Base-by-base conservation (phyloP, 164 flowering plant species). In the Platanus orientalis region DNA sequence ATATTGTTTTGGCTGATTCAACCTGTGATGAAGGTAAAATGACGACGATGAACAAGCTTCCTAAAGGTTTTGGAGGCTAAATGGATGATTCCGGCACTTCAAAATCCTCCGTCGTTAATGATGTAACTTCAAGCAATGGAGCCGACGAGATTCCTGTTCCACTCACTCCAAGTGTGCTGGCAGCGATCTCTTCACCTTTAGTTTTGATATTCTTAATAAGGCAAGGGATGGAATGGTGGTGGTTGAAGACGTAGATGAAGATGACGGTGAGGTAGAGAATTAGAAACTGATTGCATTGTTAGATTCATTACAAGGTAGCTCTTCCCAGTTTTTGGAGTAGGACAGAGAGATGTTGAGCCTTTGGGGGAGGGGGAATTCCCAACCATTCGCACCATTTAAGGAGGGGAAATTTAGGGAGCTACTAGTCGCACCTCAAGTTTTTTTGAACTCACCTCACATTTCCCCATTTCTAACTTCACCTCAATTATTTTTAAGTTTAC, bases 21-120 rank as follows among this genome's bases (percentile, higher is more conserved):
- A 23, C 54, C 42, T 42, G 28, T 39, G 64, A 57, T 1, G 69
- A 55, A 28, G 44, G 47, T 45, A 47, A 69, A 7, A 34, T 11
- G 39, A 39, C n/a, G n/a, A n/a, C 44, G 42, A 19, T 44, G n/a
- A 32, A 40, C 50, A 63, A 66, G 70, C n/a, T 66, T 50, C 58
- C 55, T 14, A 78, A 75, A 42, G 73, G 73, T 49, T 69, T 71
- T 10, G 78, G 72, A 30, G 78, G 69, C 21, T 78, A 72, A 39
- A 70, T 76, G 80, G 84, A 79, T 39, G 83, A 81, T 51, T 79
- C 91, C 7, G 85, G 84, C 6, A 74, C 85, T 10, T 83, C 89
- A 4, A 80, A 72, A 57, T 87, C 96, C 24, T 87, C 88, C 20
- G 69, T 87, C 2, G 84, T 89, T 39, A 88, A 83, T 69, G 83